Evolutionary conservation across 352 stramenopile genomes (phyloP), one percentile per base, ranked within the genome.

Genomic region (Globisporangium radiosum): DNA sequence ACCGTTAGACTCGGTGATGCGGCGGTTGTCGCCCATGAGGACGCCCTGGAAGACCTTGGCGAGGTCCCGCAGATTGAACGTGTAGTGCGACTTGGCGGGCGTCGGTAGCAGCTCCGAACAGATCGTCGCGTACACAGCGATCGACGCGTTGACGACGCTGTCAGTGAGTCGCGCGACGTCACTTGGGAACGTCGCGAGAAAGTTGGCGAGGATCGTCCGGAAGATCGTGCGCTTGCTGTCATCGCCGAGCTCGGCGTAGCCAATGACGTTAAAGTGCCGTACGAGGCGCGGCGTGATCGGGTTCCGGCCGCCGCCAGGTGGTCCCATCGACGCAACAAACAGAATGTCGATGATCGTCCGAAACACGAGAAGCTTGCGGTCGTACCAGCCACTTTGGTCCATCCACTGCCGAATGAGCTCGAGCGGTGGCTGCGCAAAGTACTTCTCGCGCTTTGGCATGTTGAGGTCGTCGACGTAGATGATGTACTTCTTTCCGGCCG

Each of bases 391-490:
- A 4, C 82, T 81, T 67, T 98, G 92, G 56, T 97, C 88, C 50
- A 98, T 96, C 87, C 88, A 97, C 68, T 98, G 92, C 0, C 92
- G 84, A 47, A 98, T 77, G 36, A 98, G 71, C 65, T 98, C 94
- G n/a, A 98, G 75, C 3, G 94, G 92, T 33, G 94, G 94, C 71
- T 98, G 93, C 0, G 94, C 94, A 54, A 96, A 96, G 60, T 95
- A 97, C 54, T 93, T 94, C 59, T 98, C 93, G 14, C 86, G 82
- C 67, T 97, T 96, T 13, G 94, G 93, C 94, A 98, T 98, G 68
- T 98, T 98, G 7, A 98, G 63, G 65, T 98, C 94, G 64, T 98
- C 94, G 43, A 98, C 86, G 65, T 97, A 97, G n/a, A 98, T 74
- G 43, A 98, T 92, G 64, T 93, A 96, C 38, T 91, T 90, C 65